These are phyloP conservation scores for Coniosporium uncinatum DNA, from an alignment of 2,329 filamentous ascomycete genomes.

Conservation along the genomic window DNA sequence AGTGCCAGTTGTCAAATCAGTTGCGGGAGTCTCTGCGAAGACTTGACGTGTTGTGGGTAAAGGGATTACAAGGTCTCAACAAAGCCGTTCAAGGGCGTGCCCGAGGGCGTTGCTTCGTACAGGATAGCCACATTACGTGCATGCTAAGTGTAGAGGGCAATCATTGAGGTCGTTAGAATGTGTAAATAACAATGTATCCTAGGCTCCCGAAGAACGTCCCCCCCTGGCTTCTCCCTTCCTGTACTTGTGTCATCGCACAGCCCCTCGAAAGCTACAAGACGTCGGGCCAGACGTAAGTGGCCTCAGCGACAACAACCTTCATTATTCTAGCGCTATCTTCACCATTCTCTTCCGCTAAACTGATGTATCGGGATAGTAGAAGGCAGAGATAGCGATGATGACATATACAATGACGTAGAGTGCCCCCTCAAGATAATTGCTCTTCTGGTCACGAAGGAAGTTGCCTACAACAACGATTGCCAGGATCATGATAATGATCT, in stretches of 20 bases:
- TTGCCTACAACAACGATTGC: constrained; percentile 84
- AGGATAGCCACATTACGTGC: too few species aligned
- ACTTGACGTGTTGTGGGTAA: background rate
- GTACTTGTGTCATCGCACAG: constrained; percentile 1
- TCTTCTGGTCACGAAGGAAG: constrained; percentile 83
- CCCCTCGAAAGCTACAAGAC: constrained; percentile 1
- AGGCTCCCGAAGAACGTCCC: too few species aligned
- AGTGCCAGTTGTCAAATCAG: background rate
- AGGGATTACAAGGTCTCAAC: too few species aligned
- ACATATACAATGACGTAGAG: constrained; percentile 69
- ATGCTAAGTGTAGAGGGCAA: too few species aligned
- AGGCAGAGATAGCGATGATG: constrained; percentile 55
- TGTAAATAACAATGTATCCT: too few species aligned
- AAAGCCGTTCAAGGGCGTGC: too few species aligned
- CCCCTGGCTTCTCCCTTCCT: too few species aligned
- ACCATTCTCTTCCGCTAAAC: background rate
- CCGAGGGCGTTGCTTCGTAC: too few species aligned
- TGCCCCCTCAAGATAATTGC: constrained; percentile 83
- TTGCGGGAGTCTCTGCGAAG: background rate
- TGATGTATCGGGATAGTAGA: constrained; percentile 52
- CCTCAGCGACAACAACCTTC: too few species aligned
- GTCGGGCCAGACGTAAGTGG: too few species aligned
- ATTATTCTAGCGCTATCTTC: too few species aligned
- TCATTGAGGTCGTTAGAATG: too few species aligned
- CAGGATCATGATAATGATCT: constrained; percentile 74